Evolutionary conservation across 495 filamentous ascomycete species (phyloP).

Genomic region (Neurospora sp.): DNA sequence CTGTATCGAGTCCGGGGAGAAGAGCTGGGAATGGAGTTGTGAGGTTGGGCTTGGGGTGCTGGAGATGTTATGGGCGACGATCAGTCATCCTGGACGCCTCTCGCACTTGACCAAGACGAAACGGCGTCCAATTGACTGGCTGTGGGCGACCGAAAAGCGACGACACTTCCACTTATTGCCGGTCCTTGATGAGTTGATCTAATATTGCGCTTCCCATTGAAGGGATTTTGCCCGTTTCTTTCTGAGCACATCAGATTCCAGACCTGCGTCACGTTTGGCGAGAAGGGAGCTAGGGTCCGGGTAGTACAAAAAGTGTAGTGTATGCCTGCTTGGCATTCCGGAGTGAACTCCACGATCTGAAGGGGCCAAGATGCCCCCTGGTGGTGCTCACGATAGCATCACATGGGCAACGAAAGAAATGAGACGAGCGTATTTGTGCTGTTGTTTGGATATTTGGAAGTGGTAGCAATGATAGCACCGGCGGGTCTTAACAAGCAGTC

Average conservation of each 20-base stretch:
- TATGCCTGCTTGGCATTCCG: neutral
- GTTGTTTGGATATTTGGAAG: neutral
- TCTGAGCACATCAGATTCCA: neutral
- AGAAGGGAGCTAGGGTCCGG: neutral
- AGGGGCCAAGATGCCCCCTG: neutral
- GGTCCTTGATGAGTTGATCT: neutral
- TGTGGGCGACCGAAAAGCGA: neutral
- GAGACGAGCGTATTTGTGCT: neutral
- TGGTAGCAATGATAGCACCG: neutral
- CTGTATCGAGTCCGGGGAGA: neutral
- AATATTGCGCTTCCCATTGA: neutral
- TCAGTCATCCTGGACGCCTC: neutral
- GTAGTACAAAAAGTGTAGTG: neutral
- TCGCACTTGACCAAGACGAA: neutral
- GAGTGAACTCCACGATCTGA: neutral
- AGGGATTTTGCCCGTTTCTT: neutral
- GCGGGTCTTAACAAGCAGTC: neutral
- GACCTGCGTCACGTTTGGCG: neutral
- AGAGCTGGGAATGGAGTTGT: neutral
- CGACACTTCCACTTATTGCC: neutral
- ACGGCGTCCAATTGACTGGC: neutral
- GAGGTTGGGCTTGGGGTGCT: neutral
- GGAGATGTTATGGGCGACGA: neutral
- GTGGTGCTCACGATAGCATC: neutral
- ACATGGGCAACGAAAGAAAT: neutral